Conservation (phyloP, 1,284 basidiomycete genomes). For the Sporisorium graminicola region DNA sequence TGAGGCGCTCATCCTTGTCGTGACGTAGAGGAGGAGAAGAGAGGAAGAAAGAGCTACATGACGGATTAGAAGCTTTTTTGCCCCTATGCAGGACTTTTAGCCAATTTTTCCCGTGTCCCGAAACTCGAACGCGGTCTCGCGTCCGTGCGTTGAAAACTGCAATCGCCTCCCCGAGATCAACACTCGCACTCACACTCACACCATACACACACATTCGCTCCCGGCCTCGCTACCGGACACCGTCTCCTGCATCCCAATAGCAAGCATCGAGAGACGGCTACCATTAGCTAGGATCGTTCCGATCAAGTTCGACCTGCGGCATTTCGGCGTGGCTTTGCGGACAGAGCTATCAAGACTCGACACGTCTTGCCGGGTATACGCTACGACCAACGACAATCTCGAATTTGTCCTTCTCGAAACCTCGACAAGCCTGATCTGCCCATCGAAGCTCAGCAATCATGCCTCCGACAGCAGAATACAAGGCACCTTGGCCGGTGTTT, state of each 20-base stretch:
- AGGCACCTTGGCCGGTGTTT: slow-evolving; percentile 60
- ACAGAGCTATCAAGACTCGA: background rate
- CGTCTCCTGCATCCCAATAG: background rate
- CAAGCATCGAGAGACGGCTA: background rate
- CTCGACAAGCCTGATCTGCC: background rate
- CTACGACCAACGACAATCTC: background rate
- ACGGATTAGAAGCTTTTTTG: background rate
- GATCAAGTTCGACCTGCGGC: background rate
- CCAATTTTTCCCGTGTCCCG: slow-evolving; percentile 12
- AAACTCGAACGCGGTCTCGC: slow-evolving; percentile 16
- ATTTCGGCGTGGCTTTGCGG: background rate
- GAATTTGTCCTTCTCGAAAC: background rate
- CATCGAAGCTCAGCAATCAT: background rate
- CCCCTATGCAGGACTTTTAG: background rate
- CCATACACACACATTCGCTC: too few relatives aligned
- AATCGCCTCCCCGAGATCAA: slow-evolving; percentile 32
- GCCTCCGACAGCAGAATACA: slow-evolving; percentile 50
- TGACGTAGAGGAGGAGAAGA: background rate
- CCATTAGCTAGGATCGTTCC: background rate
- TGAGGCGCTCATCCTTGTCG: slow-evolving; percentile 13
- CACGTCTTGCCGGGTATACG: background rate
- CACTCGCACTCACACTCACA: slow-evolving; percentile 7
- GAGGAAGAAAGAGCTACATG: background rate
- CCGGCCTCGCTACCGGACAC: slow-evolving; percentile 3
- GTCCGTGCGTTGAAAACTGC: slow-evolving; percentile 36